These are phyloP conservation scores for Aspergillus conjunctus DNA, from an alignment of 495 filamentous ascomycete species.

Conservation along the genomic window DNA sequence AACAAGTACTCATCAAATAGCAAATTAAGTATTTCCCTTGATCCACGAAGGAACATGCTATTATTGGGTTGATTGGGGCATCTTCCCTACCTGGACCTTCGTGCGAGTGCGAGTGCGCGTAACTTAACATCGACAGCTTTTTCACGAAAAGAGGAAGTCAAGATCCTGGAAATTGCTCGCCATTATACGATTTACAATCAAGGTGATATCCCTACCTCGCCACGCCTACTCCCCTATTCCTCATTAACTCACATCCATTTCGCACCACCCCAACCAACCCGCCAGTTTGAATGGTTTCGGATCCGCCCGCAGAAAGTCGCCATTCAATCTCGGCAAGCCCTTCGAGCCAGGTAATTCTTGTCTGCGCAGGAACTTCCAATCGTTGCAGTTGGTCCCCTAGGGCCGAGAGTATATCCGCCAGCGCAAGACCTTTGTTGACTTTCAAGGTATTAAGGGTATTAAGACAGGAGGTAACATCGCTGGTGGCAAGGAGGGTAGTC, in stretches of 20 bases:
- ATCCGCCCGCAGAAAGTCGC: slow-evolving; percentile 82
- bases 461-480: slow-evolving; percentile 84
- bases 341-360: slow-evolving; percentile 87
- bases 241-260: slow-evolving; percentile 78
- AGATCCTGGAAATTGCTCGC: background rate
- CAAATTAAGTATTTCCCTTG: background rate
- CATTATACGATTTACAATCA: background rate
- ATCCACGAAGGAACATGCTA: no score
- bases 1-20: no score
- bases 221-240: slow-evolving; percentile 1
- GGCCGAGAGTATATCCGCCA: slow-evolving; percentile 90
- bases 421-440: slow-evolving; percentile 78
- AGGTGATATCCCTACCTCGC: background rate
- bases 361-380: slow-evolving; percentile 83
- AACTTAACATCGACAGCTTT: no score
- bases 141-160: background rate
- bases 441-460: slow-evolving; percentile 86
- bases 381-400: slow-evolving; percentile 78
- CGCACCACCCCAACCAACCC: slow-evolving; percentile 88
- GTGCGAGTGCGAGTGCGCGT: no score
- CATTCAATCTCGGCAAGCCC: slow-evolving; percentile 92
- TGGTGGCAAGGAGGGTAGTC: slow-evolving; percentile 75
- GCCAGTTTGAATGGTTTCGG: slow-evolving; percentile 89
- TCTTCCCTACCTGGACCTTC: no score
- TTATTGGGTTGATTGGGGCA: no score